phyloP scores from a whole-genome alignment of 768 basidiomycete genomes.

The Tephrocybe sp. region DNA sequence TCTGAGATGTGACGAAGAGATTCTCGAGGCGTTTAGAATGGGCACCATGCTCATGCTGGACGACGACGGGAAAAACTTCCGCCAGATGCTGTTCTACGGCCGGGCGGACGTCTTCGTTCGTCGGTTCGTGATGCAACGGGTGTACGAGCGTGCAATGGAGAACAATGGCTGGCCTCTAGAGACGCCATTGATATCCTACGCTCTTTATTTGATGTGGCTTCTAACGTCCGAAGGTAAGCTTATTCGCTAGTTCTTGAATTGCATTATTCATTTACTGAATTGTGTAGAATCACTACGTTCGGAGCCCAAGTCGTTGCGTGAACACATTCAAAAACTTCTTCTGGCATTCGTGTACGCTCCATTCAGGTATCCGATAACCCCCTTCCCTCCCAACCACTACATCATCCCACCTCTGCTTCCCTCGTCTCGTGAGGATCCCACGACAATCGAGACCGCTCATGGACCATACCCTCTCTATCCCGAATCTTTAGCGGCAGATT shows the following conservation, averaged over 20 bases:
- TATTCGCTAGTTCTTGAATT: not conserved
- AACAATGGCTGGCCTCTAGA: conserved; percentile 51
- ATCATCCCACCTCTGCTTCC: conserved; percentile 41
- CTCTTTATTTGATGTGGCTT: conserved; percentile 56
- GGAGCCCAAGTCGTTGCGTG: conserved; percentile 26
- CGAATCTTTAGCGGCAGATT: conserved; percentile 25
- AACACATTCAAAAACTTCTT: conserved; percentile 30
- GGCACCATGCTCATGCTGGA: conserved; percentile 34
- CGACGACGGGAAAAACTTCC: conserved; percentile 53
- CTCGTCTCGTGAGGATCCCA: conserved; percentile 13
- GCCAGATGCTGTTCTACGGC: conserved; percentile 42
- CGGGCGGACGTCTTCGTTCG: conserved; percentile 40
- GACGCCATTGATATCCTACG: conserved; percentile 41
- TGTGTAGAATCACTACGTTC: conserved; percentile 24
- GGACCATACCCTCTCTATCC: conserved; percentile 49
- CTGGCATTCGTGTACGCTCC: conserved; percentile 47
- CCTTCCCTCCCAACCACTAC: conserved; percentile 61
- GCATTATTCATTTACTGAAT: not conserved
- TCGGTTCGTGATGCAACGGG: conserved; percentile 33
- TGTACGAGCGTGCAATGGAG: conserved; percentile 32
- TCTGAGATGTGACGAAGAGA: not conserved
- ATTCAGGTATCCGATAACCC: conserved; percentile 50
- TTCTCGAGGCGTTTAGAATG: conserved; percentile 1
- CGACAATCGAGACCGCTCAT: conserved; percentile 32
- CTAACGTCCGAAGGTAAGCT: conserved; percentile 39